Base-by-base conservation (phyloP, 169 alveolate genomes). In the Plasmodium berghei region DNA sequence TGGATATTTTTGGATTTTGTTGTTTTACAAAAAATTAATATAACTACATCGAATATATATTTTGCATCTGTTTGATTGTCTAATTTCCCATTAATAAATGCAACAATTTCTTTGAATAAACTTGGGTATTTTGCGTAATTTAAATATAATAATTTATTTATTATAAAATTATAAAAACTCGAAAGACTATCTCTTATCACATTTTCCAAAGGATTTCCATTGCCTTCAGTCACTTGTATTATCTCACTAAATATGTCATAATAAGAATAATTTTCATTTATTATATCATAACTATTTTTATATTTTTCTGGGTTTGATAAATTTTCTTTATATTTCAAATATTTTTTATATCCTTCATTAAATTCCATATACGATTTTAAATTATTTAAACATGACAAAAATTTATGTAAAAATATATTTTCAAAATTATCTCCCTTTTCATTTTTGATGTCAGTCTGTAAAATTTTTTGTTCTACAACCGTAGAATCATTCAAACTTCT, bases 51-150 rank as follows among this genome's bases (percentile, higher is more conserved):
- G 52, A 77, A 77, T 42, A 77, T 77, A 18, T 66, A 40, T 45
- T 64, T 77, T 8, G 46, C 49, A 5, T 77, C 89, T 24, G 58
- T 64, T 46, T 56, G 59, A 22, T 14, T 63, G 16, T 64, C 66
- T 69, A 77, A 42, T 64, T 64, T 77, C 18, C 66, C 69, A 56
- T 64, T 77, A 54, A 77, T 64, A 12, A 77, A 77, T 14, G 66
- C 42, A n/a, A 69, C 42, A 52, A 77, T 77, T 63, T 77, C 77
- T 63, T 77, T 77, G 20, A 77, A 77, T 16, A 77, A 46, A 40
- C 54, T 62, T 49, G 72, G 22, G 12, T 12, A 20, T 5, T 26
- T 46, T 5, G n/a, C 10, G 52, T 40, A 77, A 64, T 64, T 64
- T 34, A 77, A 24, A 28, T 42, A 26, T 20, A 63, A 40, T 46